phyloP scores from a whole-genome alignment of 192 early-diverging fungal genomes.

The Chytriomyces sp. region DNA sequence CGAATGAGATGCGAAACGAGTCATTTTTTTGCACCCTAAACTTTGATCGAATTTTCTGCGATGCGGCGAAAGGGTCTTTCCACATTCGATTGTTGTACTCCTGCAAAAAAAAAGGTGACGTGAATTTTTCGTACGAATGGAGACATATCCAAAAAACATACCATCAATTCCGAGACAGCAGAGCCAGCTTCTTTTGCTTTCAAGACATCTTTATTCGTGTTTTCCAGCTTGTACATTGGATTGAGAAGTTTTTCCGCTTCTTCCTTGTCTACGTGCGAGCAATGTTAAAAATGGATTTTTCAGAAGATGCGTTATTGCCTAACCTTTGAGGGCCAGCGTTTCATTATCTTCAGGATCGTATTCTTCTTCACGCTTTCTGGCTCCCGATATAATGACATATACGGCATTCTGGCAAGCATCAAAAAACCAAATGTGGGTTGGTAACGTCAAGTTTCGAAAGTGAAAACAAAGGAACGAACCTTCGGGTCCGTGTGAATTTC shows the following conservation, averaged over 20 bases:
- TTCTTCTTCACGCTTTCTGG: constrained; percentile 74
- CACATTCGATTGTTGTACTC: constrained; percentile 72
- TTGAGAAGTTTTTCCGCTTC: constrained; percentile 54
- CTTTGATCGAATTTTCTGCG: constrained; percentile 70
- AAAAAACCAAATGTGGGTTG: not conserved
- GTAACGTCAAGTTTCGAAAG: not conserved
- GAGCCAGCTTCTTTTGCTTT: constrained; percentile 54
- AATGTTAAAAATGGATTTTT: constrained; percentile 23
- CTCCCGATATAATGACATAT: constrained; percentile 75
- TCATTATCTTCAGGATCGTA: constrained; percentile 72
- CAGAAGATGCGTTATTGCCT: constrained; percentile 20
- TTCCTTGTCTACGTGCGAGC: constrained; percentile 57
- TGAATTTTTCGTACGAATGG: not conserved
- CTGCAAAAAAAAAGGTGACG: constrained; percentile 15
- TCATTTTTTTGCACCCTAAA: constrained; percentile 56
- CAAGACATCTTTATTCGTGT: constrained; percentile 53
- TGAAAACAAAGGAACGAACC: constrained; percentile 41
- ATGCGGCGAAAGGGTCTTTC: constrained; percentile 78
- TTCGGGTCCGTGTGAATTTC: constrained; percentile 96
- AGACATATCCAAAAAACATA: constrained; percentile 3
- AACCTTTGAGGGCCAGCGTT: constrained; percentile 68
- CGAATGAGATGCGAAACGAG: not conserved
- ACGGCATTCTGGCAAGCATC: constrained; percentile 59
- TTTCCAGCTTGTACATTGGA: constrained; percentile 70
- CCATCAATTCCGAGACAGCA: constrained; percentile 64